Evolutionary conservation across 148 eudicot species (phyloP).

Genomic region (Polygonum aviculare): DNA sequence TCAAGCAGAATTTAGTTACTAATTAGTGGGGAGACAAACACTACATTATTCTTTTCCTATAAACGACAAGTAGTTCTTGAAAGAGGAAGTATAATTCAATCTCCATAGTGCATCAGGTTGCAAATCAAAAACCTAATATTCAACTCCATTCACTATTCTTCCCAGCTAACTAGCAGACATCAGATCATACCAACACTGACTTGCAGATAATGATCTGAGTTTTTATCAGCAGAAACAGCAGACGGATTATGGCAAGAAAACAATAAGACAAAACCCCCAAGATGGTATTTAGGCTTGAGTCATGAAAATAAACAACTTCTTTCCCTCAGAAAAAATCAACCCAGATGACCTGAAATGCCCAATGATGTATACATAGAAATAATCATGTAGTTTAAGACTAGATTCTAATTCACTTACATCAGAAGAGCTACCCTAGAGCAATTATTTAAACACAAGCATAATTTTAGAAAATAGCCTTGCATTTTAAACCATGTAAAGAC

Average conservation of each 20-base stretch:
- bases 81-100: background rate
- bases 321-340: background rate
- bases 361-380: background rate
- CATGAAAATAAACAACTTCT: no score
- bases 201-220: background rate
- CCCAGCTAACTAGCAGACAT: background rate
- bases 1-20: background rate
- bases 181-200: background rate
- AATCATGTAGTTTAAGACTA: background rate
- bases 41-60: background rate
- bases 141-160: background rate
- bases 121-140: background rate
- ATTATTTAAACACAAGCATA: background rate
- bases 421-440: background rate
- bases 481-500: background rate
- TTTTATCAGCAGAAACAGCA: background rate
- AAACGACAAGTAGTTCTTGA: background rate
- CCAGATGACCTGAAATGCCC: background rate
- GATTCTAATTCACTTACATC: background rate
- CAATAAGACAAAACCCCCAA: no score
- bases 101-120: background rate
- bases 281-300: no score
- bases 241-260: background rate
- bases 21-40: background rate
- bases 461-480: background rate